Conservation (phyloP, 805 yeast genomes). For the Priceomyces haplophilus region DNA sequence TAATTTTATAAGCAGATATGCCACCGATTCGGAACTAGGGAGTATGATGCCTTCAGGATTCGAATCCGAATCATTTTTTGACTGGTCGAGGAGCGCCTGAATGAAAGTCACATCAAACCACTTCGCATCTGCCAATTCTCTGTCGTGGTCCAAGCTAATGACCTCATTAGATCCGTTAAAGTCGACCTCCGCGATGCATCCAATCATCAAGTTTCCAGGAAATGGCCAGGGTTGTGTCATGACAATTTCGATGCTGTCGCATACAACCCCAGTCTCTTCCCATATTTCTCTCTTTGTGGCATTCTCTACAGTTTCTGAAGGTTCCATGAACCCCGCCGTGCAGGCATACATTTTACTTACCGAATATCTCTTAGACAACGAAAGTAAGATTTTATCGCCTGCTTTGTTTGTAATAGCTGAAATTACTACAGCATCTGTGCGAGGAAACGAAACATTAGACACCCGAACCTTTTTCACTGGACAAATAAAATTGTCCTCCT, state of each 20-base stretch:
- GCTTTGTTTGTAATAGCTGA: conserved; percentile 68
- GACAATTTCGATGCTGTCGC: conserved; percentile 54
- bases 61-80: conserved; percentile 17
- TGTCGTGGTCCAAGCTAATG: conserved; percentile 75
- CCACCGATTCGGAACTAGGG: conserved; percentile 45
- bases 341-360: conserved; percentile 64
- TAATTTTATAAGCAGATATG: conserved; percentile 41
- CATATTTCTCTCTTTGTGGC: conserved; percentile 87
- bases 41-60: conserved; percentile 38
- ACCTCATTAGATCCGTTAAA: conserved; percentile 61
- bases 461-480: conserved; percentile 43
- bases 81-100: conserved; percentile 32
- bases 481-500: conserved; percentile 22
- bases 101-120: conserved; percentile 72
- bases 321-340: conserved; percentile 95
- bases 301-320: conserved; percentile 86
- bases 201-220: conserved; percentile 91
- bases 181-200: conserved; percentile 80
- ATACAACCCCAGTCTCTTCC: conserved; percentile 90
- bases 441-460: conserved; percentile 82
- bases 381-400: conserved; percentile 63
- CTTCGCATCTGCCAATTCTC: conserved; percentile 79
- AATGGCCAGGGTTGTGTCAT: conserved; percentile 97
- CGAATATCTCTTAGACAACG: conserved; percentile 63
- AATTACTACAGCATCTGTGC: conserved; percentile 88